These are phyloP conservation scores for Fusarium pseudoanthophilum DNA, from an alignment of 2,329 filamentous ascomycete species.

Conservation along the genomic window DNA sequence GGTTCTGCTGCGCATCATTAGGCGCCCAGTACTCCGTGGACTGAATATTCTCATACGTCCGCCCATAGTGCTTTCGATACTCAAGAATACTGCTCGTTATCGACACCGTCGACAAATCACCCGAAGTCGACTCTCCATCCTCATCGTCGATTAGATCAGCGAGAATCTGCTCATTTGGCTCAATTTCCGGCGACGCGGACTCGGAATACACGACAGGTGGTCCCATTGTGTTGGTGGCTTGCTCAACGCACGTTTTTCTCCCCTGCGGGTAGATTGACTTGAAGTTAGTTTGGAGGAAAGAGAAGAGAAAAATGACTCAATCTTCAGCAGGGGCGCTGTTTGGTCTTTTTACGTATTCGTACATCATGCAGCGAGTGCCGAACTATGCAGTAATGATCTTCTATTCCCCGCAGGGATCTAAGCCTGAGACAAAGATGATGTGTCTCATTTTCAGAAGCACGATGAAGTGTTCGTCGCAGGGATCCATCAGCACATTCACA, in stretches of 20 bases:
- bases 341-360: neutral
- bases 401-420: neutral
- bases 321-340: neutral
- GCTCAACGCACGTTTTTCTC: neutral
- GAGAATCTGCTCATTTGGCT: neutral
- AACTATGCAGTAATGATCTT: neutral
- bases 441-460: neutral
- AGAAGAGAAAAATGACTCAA: neutral
- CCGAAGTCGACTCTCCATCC: conserved; percentile 7
- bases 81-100: conserved; percentile 31
- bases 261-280: neutral
- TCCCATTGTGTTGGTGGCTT: conserved; percentile 18
- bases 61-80: conserved; percentile 29
- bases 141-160: neutral
- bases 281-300: neutral
- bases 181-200: neutral
- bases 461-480: neutral
- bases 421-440: neutral
- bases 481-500: neutral
- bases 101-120: conserved; percentile 7
- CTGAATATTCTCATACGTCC: conserved; percentile 34
- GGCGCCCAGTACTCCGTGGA: conserved; percentile 42
- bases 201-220: neutral
- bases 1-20: conserved; percentile 43
- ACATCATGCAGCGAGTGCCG: neutral